Evolutionary conservation across 2,329 filamentous ascomycete genomes (phyloP).

Genomic region (Botryotinia narcissicola): DNA sequence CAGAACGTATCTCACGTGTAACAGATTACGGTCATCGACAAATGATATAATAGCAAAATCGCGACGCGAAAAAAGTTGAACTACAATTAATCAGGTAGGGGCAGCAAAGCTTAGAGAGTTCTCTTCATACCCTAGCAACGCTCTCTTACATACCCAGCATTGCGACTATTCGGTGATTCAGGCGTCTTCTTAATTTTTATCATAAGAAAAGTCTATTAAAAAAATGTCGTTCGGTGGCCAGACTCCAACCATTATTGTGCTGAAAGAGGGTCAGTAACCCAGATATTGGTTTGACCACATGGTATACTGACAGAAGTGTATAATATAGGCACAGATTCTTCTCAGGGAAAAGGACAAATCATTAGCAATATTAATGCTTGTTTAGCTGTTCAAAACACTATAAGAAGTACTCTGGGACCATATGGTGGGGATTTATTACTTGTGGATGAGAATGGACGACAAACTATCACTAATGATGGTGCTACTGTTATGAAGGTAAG

Average conservation of each 20-base stretch:
- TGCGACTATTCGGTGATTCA: background rate
- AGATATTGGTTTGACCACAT: constrained; percentile 17
- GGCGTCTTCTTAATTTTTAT: background rate
- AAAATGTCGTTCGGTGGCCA: constrained; percentile 94
- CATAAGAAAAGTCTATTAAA: constrained; percentile 15
- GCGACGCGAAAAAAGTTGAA: constrained; percentile 22
- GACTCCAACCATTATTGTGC: constrained; percentile 95
- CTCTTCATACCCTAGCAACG: constrained; percentile 14
- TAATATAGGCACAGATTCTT: constrained; percentile 82
- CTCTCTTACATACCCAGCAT: constrained; percentile 1
- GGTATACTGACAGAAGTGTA: constrained; percentile 25
- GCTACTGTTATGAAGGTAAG: constrained; percentile 97
- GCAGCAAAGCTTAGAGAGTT: constrained; percentile 14
- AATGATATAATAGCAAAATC: constrained; percentile 17
- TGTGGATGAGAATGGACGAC: constrained; percentile 90
- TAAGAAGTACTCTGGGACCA: constrained; percentile 92
- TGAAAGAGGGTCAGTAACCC: constrained; percentile 79
- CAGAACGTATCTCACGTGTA: background rate
- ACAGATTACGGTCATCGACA: background rate
- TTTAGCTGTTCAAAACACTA: constrained; percentile 89
- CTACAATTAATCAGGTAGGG: constrained; percentile 13
- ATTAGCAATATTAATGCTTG: constrained; percentile 99
- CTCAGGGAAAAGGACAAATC: constrained; percentile 94
- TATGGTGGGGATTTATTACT: constrained; percentile 96
- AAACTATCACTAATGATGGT: constrained; percentile 99